Base-by-base conservation (phyloP, 192 early-diverging fungal genomes). In the Lobosporangium transversale region DNA sequence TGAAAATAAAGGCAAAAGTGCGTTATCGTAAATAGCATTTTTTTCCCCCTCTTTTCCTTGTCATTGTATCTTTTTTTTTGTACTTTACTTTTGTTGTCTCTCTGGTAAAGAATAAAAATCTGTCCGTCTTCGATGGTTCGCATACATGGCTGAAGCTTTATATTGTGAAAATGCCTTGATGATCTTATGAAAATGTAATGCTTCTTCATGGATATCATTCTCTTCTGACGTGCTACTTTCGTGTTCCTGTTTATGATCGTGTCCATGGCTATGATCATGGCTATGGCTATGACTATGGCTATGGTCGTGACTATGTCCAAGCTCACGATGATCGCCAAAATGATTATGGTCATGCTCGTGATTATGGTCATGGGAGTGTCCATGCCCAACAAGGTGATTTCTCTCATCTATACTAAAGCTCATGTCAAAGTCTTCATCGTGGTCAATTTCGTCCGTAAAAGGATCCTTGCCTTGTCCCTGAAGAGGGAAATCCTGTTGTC, bases 151-250 rank as follows among this genome's bases (percentile, higher is more conserved):
- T 43, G 86, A 84, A 21, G 80, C 62, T 57, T 87, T 86, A 78
- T 93, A 93, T 44, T 82, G 83, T 40, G 87, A 67, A 49, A 90
- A 90, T 2, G 89, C 87, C 31, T 68, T 75, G 37, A 88, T 50
- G 20, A 88, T 82, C 59, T 88, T 88, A 35, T 78, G 79, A 48
- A 88, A 84, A 50, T 84, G 83, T 23, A 66, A 31, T 29, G 70
- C 42, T 31, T 85, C 84, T 7, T 70, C 70, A 32, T 66, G 69
- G 10, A 45, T 63, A 7, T 68, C 58, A 12, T 83, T 64, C 0
- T 79, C 58, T 24, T 35, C 29, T 9, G 58, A 63, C n/a, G 49
- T 1, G 2, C 29, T 30, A 21, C 58, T 55, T 15, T 52, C 35
- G 23, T 56, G 43, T 7, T 27, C 21, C 21, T 62, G 73, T 15